Conservation (phyloP, 768 basidiomycete species). For the Boletellus sp. region DNA sequence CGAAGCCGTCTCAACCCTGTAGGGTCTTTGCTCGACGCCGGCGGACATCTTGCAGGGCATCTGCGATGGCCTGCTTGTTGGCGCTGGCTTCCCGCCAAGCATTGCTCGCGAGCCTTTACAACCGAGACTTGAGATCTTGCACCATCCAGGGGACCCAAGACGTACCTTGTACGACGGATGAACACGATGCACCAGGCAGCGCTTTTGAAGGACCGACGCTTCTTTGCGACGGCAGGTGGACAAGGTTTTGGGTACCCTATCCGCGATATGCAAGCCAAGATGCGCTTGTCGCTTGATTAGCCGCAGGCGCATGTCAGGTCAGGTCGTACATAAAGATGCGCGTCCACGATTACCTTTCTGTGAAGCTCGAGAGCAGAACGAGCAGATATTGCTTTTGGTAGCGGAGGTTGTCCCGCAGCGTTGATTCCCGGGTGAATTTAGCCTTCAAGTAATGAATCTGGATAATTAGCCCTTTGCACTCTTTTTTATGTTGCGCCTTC, state of each 20-base stretch:
- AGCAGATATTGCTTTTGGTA: slow-evolving; percentile 91
- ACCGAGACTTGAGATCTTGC: slow-evolving; percentile 1
- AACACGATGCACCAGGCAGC: slow-evolving; percentile 60
- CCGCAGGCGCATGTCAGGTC: not conserved
- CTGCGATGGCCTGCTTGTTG: slow-evolving; percentile 56
- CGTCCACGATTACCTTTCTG: slow-evolving; percentile 53
- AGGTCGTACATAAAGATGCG: not conserved
- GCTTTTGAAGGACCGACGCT: slow-evolving; percentile 51
- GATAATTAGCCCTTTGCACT: slow-evolving; percentile 86
- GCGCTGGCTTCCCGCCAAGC: slow-evolving; percentile 61
- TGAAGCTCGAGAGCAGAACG: slow-evolving; percentile 62
- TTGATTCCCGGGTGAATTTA: slow-evolving; percentile 82
- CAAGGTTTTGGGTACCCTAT: slow-evolving; percentile 62
- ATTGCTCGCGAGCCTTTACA: slow-evolving; percentile 53
- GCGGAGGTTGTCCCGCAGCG: slow-evolving; percentile 68
- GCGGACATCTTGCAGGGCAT: slow-evolving; percentile 71
- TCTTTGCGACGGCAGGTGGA: slow-evolving; percentile 36
- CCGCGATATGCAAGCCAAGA: slow-evolving; percentile 70
- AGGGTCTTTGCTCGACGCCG: slow-evolving; percentile 38
- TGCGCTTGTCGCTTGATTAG: slow-evolving; percentile 55
- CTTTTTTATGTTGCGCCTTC: slow-evolving; percentile 70
- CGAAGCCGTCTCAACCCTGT: slow-evolving; percentile 5
- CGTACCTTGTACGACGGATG: slow-evolving; percentile 61
- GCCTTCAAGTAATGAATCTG: slow-evolving; percentile 92
- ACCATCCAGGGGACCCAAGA: not conserved